Evolutionary conservation across 495 filamentous ascomycete genomes (phyloP).

Genomic region (Penicillium robsamsonii): DNA sequence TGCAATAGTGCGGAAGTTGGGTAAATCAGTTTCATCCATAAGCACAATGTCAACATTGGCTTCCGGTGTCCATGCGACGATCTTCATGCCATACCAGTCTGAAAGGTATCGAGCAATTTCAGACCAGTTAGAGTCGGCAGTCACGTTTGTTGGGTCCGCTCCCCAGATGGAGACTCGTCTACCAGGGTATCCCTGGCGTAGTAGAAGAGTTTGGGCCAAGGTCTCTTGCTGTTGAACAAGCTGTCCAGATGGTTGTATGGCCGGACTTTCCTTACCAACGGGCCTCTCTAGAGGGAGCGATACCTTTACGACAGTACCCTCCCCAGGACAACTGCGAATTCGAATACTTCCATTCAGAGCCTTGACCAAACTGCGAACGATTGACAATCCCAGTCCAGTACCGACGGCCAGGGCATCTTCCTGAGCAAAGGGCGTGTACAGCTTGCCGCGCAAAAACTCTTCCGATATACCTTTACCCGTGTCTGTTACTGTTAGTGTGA

Average conservation of each 20-base stretch:
- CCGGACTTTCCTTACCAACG: conserved; percentile 30
- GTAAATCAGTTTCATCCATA: conserved; percentile 38
- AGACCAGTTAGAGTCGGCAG: conserved; percentile 18
- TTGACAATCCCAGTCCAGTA: conserved; percentile 53
- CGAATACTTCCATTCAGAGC: conserved; percentile 53
- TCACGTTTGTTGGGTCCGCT: conserved; percentile 18
- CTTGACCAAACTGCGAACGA: conserved; percentile 54
- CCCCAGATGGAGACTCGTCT: conserved; percentile 31
- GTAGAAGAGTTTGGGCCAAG: conserved; percentile 23
- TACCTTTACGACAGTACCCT: conserved; percentile 53
- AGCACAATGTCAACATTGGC: conserved; percentile 40
- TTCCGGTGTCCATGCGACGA: conserved; percentile 36
- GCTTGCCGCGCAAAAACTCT: conserved; percentile 64
- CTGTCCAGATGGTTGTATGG: conserved; percentile 16
- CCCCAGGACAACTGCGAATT: conserved; percentile 47
- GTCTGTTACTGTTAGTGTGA: conserved; percentile 58
- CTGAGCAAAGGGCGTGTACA: conserved; percentile 75
- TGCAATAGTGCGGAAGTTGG: conserved; percentile 15
- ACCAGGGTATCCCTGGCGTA: conserved; percentile 30
- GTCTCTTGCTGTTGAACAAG: conserved; percentile 24
- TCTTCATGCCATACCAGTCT: conserved; percentile 46
- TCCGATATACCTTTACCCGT: conserved; percentile 72
- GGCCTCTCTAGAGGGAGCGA: conserved; percentile 43
- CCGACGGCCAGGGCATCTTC: conserved; percentile 62
- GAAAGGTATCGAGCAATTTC: conserved; percentile 35